Evolutionary conservation across 208 protist species (phyloP).

Genomic region (Borovskyia barvae): DNA sequence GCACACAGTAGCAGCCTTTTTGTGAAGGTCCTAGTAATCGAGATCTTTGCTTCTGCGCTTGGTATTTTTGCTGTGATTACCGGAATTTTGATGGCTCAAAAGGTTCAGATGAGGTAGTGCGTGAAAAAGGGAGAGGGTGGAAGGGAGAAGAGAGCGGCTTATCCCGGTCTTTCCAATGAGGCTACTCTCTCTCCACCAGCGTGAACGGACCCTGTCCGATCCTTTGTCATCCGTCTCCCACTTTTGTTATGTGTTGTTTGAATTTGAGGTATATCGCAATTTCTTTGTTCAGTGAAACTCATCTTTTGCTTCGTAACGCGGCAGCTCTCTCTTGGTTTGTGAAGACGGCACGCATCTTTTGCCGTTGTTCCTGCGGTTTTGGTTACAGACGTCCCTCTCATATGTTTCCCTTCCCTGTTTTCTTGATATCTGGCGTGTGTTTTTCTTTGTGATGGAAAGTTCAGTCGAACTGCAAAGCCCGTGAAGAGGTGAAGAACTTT

Average conservation of each 20-base stretch:
- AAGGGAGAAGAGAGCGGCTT: neutral
- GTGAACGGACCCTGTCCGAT: too few relatives aligned
- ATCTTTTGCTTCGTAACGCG: too few relatives aligned
- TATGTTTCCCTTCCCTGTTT: neutral
- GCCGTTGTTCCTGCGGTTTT: neutral
- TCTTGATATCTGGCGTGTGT: neutral
- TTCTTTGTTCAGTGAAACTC: too few relatives aligned
- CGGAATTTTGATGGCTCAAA: constrained; percentile 94
- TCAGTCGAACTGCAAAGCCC: too few relatives aligned
- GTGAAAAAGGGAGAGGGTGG: neutral
- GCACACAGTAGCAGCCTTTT: constrained; percentile 94
- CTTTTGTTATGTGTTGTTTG: too few relatives aligned
- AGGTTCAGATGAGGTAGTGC: constrained; percentile 70
- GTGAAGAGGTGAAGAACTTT: too few relatives aligned
- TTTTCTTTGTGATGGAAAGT: neutral
- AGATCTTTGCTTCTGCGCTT: constrained; percentile 97
- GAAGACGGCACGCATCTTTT: neutral
- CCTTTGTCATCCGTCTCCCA: too few relatives aligned
- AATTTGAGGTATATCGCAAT: too few relatives aligned
- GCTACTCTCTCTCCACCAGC: too few relatives aligned
- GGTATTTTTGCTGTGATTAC: constrained; percentile 98
- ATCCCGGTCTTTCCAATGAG: neutral
- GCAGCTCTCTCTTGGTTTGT: too few relatives aligned
- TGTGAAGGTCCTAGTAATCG: constrained; percentile 97
- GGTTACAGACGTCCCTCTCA: neutral